Evolutionary conservation across 805 yeast genomes (phyloP), one percentile per base, ranked within the genome.

Genomic region (Metschnikowia baotianmanensis): DNA sequence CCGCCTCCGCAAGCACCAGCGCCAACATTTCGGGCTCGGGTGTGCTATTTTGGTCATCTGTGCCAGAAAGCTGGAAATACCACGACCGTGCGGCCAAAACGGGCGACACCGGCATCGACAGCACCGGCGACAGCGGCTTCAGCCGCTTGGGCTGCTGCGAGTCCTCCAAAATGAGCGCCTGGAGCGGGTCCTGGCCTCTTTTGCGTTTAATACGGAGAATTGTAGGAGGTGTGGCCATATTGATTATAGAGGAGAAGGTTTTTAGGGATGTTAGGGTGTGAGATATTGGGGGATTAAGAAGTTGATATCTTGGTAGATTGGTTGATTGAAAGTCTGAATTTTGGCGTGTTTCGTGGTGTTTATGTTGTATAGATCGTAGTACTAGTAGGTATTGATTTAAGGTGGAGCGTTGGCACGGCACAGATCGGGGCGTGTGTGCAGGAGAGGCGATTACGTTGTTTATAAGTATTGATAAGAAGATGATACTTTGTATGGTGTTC

Each of bases 101-200:
- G 12, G 47, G 46, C 8, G 39, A 35, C 4, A 53, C 58, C 9
- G 56, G 40, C 5, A 53, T 58, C 2, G 45, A 78, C 53, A 61
- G 51, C 2, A 50, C 32, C 1, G 67, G 70, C 9, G 67, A 55
- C 11, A 65, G 56, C 3, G 69, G 65, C 46, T 67, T 69, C 18
- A 76, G 65, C 39, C 77, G 56, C 51, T 78, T 69, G 34, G 67
- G 52, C 9, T 50, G 26, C 20, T 60, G 59, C 15, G 54, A 47
- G 28, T 67, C 69, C 36, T 75, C 79, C 20, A 77, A 52, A 8
- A 77, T 63, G 53, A 90, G 71, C 1, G 96, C 96, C 51, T 86
- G 88, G 18, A 91, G 70, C 2, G 97, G 96, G 51, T 87, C 96
- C 54, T 88, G 93, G 38, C 79, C 82, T 45, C 96, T 73, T 56